phyloP scores from a whole-genome alignment of 129 eudicot genomes.

The Apium graveolens region DNA sequence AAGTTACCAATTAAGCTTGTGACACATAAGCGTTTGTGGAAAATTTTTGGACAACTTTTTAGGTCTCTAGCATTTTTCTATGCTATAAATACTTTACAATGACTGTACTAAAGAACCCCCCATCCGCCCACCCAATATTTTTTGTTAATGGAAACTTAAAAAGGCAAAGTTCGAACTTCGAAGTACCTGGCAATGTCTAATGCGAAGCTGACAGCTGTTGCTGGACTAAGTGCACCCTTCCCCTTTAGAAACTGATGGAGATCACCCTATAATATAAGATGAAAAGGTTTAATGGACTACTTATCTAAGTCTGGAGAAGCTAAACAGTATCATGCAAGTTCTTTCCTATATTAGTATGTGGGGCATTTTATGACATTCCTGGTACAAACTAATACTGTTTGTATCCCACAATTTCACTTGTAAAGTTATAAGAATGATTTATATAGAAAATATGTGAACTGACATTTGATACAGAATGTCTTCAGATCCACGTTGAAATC shows the following conservation, averaged over 20 bases:
- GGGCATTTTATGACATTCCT: neutral
- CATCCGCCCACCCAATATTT: too few species aligned
- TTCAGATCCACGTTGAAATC: neutral
- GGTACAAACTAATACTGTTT: conserved; percentile 1
- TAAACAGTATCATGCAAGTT: neutral
- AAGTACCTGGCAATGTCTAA: conserved; percentile 89
- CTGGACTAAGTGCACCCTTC: conserved; percentile 77
- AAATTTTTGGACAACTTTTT: too few species aligned
- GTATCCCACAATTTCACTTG: neutral
- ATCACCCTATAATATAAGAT: conserved; percentile 57
- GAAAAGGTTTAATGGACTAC: neutral
- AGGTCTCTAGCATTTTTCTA: too few species aligned
- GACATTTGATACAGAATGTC: neutral
- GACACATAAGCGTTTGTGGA: too few species aligned
- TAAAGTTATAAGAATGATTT: neutral
- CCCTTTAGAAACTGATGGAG: conserved; percentile 90
- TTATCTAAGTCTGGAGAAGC: neutral
- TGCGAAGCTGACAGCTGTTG: conserved; percentile 84
- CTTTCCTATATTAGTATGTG: neutral
- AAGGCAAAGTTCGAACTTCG: neutral
- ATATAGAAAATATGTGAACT: neutral
- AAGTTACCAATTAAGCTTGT: too few species aligned
- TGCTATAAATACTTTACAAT: too few species aligned
- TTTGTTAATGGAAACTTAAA: neutral
- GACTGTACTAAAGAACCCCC: too few species aligned